Conservation (phyloP, 2,329 filamentous ascomycete species). For the Thelonectria olida region DNA sequence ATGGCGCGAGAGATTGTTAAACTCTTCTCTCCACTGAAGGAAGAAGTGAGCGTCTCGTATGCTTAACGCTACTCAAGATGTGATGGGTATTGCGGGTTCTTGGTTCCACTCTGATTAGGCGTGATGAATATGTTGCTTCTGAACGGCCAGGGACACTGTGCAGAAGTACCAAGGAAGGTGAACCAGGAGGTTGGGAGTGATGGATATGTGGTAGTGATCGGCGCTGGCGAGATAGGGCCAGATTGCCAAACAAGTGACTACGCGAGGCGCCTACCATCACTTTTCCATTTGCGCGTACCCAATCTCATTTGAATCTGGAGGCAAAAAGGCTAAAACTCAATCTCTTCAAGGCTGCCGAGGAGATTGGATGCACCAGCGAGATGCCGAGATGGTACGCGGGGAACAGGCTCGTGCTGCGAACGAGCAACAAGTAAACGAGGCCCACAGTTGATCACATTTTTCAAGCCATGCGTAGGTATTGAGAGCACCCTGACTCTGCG, state of each 20-base stretch:
- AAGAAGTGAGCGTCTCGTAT: background rate
- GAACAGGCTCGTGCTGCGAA: background rate
- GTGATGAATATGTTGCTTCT: conserved; percentile 1
- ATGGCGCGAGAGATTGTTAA: too few relatives aligned
- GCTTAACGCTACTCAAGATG: background rate
- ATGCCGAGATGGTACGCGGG: background rate
- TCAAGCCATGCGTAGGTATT: too few relatives aligned
- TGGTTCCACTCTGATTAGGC: conserved; percentile 7
- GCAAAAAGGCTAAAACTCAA: too few relatives aligned
- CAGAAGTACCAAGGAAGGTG: background rate
- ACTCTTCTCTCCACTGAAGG: too few relatives aligned
- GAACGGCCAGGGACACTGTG: background rate
- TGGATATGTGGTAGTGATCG: background rate
- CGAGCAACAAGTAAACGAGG: background rate
- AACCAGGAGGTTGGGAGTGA: background rate
- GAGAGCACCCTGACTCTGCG: too few relatives aligned
- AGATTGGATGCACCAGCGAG: too few relatives aligned
- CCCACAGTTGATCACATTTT: background rate
- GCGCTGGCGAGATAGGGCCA: background rate
- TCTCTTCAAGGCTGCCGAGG: too few relatives aligned
- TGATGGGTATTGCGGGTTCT: background rate
- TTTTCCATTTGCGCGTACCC: background rate
- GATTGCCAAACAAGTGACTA: too few relatives aligned
- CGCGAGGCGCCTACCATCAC: too few relatives aligned
- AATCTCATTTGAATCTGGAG: too few relatives aligned